Evolutionary conservation across 441 rosid species (phyloP).

Genomic region (Syzygium syzygioides): DNA sequence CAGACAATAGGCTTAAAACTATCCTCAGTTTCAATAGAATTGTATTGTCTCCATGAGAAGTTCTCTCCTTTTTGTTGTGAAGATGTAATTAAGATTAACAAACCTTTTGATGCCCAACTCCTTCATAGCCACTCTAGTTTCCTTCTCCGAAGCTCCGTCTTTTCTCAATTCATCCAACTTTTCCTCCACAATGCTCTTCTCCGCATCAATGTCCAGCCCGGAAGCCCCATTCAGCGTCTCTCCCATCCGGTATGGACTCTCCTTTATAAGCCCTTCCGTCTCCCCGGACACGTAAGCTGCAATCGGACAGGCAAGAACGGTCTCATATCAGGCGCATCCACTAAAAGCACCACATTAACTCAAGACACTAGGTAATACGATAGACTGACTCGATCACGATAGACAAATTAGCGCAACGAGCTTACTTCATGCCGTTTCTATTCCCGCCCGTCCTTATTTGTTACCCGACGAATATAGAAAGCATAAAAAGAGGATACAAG

Average conservation of each 20-base stretch:
- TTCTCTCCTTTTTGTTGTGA: background rate
- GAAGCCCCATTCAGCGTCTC: constrained; percentile 9
- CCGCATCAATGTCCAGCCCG: constrained; percentile 20
- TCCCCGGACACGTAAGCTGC: constrained; percentile 32
- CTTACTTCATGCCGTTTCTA: background rate
- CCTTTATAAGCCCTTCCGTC: constrained; percentile 21
- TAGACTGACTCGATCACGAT: background rate
- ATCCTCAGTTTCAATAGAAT: background rate
- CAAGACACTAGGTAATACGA: background rate
- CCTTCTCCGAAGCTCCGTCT: constrained; percentile 36
- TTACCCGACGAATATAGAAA: background rate
- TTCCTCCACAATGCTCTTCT: constrained; percentile 32
- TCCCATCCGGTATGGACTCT: constrained; percentile 19
- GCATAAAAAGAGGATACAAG: background rate
- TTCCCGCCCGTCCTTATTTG: background rate
- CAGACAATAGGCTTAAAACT: background rate
- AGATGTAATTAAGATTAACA: background rate
- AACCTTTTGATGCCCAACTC: constrained; percentile 65
- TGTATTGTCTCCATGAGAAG: background rate
- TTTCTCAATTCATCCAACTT: constrained; percentile 44
- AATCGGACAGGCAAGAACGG: background rate
- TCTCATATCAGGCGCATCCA: background rate
- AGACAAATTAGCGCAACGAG: background rate
- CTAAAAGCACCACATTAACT: background rate
- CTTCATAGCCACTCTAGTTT: constrained; percentile 43